Evolutionary conservation across 495 filamentous ascomycete species (phyloP).

Genomic region (Antarctomyces pellizariae): DNA sequence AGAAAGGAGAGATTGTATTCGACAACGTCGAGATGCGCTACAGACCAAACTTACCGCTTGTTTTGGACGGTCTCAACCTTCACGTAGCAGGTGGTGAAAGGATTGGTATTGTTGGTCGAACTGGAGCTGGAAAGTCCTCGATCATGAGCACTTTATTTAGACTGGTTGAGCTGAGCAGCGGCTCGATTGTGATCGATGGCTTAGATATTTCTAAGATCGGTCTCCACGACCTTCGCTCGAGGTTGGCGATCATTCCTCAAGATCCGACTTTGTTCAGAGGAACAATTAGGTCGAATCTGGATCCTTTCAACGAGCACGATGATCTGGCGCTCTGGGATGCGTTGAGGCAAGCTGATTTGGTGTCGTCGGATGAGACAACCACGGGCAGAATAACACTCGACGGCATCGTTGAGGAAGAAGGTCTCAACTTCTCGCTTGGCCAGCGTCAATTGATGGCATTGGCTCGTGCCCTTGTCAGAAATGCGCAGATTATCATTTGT

Average conservation of each 20-base stretch:
- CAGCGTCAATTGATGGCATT: conserved; percentile 92
- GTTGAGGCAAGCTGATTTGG: conserved; percentile 57
- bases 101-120: conserved; percentile 83
- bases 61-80: conserved; percentile 57
- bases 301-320: conserved; percentile 72
- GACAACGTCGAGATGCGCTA: conserved; percentile 82
- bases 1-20: conserved; percentile 67
- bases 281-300: conserved; percentile 74
- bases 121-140: conserved; percentile 80
- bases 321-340: conserved; percentile 80
- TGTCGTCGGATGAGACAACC: conserved; percentile 23
- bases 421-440: conserved; percentile 86
- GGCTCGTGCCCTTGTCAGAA: conserved; percentile 67
- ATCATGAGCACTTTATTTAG: conserved; percentile 92
- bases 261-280: conserved; percentile 89
- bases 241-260: conserved; percentile 87
- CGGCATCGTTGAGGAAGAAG: conserved; percentile 72
- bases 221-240: conserved; percentile 63
- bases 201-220: conserved; percentile 69
- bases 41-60: conserved; percentile 55
- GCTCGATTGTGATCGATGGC: conserved; percentile 79
- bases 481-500: conserved; percentile 78
- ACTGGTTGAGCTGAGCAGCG: conserved; percentile 59
- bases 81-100: conserved; percentile 65
- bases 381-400: conserved; percentile 53